Evolutionary conservation across 176 grass and related monocot genomes (phyloP).

Genomic region (Cenchrus fungigraminus): DNA sequence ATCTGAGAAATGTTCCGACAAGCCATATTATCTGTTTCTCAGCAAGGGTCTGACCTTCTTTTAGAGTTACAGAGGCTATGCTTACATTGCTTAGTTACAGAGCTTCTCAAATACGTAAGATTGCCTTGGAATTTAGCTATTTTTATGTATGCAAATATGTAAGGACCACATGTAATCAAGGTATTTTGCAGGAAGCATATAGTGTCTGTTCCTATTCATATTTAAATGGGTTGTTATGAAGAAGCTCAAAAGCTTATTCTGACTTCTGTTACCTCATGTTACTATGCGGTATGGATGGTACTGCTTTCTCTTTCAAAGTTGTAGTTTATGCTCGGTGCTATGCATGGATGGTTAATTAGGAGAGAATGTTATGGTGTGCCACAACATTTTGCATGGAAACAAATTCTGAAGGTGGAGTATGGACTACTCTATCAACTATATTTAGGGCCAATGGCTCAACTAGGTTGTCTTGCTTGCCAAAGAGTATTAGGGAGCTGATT

Average conservation of each 20-base stretch:
- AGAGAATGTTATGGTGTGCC: background rate
- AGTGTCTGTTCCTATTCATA: background rate
- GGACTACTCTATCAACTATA: background rate
- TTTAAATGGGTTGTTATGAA: background rate
- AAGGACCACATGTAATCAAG: no score
- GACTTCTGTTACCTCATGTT: background rate
- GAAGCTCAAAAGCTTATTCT: background rate
- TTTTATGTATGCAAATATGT: background rate
- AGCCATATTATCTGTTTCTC: background rate
- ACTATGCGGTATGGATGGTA: background rate
- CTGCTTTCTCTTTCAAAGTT: background rate
- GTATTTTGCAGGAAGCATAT: background rate
- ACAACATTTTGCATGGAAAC: background rate
- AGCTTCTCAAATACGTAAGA: background rate
- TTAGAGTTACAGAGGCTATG: background rate
- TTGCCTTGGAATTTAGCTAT: background rate
- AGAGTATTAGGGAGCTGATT: background rate
- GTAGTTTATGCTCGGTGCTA: background rate
- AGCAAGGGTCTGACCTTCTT: background rate
- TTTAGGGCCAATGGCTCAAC: background rate
- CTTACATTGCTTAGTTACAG: background rate
- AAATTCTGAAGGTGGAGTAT: no score
- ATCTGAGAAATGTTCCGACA: background rate
- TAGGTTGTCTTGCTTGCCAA: background rate
- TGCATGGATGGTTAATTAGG: background rate